Evolutionary conservation across 2,329 filamentous ascomycete genomes (phyloP), one percentile per base, ranked within the genome.

Genomic region (Zasmidium angulare): DNA sequence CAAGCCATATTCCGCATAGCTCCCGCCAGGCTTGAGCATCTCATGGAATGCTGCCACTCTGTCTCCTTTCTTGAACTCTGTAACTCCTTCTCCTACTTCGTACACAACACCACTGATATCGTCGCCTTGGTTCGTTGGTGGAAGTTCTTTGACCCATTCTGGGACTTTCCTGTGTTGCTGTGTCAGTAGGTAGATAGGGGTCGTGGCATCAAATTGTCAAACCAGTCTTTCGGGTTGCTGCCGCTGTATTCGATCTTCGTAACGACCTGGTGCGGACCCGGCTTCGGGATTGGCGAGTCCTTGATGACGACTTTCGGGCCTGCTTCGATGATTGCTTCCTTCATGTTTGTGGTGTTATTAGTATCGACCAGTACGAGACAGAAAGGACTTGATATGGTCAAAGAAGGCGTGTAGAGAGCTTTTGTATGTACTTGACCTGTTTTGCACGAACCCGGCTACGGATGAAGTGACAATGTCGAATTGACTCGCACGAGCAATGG

Each of bases 1-100:
- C 12, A 87, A 72, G 1, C 84, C 82, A 62, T 88, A 88, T 67
- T 88, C 85, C 2, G 85, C 86, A 61, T 81, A 89, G 4, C 77
- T 79, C 1, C 86, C 86, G 29, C 77, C 69, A 0, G 79, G 75
- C 0, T 73, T 71, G 29, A 72, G 61, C 78, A 87, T 86, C 60
- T 74, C 67, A 60, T 81, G 79, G 73, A 85, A 84, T 2, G 80
- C 82, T 4, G 81, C 81, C 0, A 86, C 83, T n/a, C 82, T 78
- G 69, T 86, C 83, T 23, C 84, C 84, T 0, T 75, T 75, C 60
- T 79, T 80, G 77, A 86, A 86, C 63, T 85, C 84, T 55, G 72
- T 79, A 1, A 87, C 84, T 26, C 81, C 78, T 46, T 75, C 68
- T 22, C 85, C 84, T 21, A 86, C 81, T 58, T 78, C 75, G 63